phyloP scores from a whole-genome alignment of 1,284 basidiomycete species.

The Fomitopsis pinicola region DNA sequence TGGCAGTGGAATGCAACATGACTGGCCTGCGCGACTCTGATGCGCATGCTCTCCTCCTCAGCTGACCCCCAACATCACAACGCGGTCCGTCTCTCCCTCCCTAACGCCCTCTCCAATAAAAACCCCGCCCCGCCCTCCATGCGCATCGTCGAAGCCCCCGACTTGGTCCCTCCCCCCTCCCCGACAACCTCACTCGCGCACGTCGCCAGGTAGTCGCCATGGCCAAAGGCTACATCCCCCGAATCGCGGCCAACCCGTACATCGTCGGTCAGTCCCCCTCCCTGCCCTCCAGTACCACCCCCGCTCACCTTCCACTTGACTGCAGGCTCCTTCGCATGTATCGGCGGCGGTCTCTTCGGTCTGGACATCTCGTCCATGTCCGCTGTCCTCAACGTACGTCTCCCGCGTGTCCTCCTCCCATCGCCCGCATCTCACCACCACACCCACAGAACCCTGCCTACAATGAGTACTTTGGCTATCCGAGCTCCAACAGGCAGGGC shows the following conservation, averaged over 20 bases:
- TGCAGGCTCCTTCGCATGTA: slow-evolving; percentile 73
- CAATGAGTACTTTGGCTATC: slow-evolving; percentile 43
- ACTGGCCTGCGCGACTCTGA: background rate
- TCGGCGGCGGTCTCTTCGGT: slow-evolving; percentile 75
- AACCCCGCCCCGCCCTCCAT: background rate
- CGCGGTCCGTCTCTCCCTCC: background rate
- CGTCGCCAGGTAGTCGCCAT: background rate
- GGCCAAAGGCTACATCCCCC: background rate
- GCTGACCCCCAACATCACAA: background rate
- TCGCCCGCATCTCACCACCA: background rate
- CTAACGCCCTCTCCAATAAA: no score
- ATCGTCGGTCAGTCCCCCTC: background rate
- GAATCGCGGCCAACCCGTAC: background rate
- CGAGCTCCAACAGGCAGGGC: slow-evolving; percentile 55
- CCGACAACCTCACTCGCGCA: background rate
- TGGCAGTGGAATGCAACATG: no score
- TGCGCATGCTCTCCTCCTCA: background rate
- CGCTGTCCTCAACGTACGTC: slow-evolving; percentile 59
- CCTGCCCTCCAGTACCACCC: background rate
- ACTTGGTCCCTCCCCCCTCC: background rate
- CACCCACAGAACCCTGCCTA: slow-evolving; percentile 52
- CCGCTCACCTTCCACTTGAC: slow-evolving; percentile 36
- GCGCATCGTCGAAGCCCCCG: background rate
- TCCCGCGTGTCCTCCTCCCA: background rate
- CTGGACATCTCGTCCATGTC: slow-evolving; percentile 82